Base-by-base conservation (phyloP, 2,329 filamentous ascomycete species). In the Claviceps quebecensis region DNA sequence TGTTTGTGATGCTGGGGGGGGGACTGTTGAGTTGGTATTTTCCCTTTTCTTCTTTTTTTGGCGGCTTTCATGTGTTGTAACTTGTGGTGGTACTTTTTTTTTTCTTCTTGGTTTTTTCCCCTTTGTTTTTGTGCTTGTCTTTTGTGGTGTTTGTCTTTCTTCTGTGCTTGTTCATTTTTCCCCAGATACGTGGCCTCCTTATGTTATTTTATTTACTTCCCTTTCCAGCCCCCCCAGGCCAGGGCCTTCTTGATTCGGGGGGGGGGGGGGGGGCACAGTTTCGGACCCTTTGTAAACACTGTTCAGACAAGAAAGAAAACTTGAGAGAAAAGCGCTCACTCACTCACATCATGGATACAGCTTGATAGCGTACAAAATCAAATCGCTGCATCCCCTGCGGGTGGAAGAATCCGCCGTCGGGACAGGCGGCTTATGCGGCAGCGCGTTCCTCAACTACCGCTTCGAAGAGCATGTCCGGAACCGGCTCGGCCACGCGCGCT, bases 401-500 rank as follows among this genome's bases (percentile, higher is more conserved):
- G 83, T 91, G 0, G 84, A 89, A 58, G 86, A 91, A 63, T 87
- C 83, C 1, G 86, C 85, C 1, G 83, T 89, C 1, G 86, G 87
- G 16, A 88, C 84, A 0, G 86, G 87, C 17, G 85, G 83, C 0
- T 69, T 90, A 0, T 90, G 86, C 57, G 86, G 86, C 6, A 87
- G 83, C 54, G 85, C 84, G 0, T 89, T 91, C 54, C 69, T 91
- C 47, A 89, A 90, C 63, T 88, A 87, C 60, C 72, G 86, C 1
- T 90, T 91, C 58, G 84, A 89, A 63, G 86, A 89, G 60, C 81
- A 88, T 59, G 82, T 90, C 39, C 76, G 78, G 58, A 71, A 67
- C 51, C 76, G 85, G 1, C 76, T 91, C 9, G 86, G 86, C 1
- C 72, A 75, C 39, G 76, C 76, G 37, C 71, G 76, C 3, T 88